Percentiles rank a stretch among this genome's conserved stretches.
Evolutionary conservation across 139 green algal genomes (phyloP).

Genomic region (Pleodorina starrii): DNA sequence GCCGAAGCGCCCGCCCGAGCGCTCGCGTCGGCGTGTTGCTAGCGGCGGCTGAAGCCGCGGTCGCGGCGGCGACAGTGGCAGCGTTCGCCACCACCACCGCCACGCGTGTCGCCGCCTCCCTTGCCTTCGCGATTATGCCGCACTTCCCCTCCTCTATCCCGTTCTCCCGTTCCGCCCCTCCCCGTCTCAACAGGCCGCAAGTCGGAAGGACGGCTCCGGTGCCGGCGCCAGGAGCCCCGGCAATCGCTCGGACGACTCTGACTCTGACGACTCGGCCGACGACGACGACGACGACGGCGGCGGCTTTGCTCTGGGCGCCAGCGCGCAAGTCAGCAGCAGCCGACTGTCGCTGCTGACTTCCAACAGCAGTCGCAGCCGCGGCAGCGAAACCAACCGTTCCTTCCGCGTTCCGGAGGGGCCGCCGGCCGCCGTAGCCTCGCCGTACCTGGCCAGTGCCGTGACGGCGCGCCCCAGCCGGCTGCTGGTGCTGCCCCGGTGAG

Average conservation of each 20-base stretch:
- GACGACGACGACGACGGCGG: not conserved
- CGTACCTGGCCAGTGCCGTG: not conserved
- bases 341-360: not conserved
- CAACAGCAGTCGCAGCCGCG: not conserved
- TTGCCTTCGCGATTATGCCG: no score
- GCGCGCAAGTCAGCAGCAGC: not conserved
- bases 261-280: not conserved
- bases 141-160: no score
- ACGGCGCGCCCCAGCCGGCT: not conserved
- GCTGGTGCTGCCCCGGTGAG: constrained; percentile 18
- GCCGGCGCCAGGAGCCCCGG: not conserved
- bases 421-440: not conserved
- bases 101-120: no score
- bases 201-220: no score
- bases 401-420: no score
- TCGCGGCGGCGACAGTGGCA: not conserved
- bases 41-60: no score
- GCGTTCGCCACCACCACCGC: no score
- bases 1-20: no score
- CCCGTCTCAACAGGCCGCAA: no score
- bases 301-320: not conserved
- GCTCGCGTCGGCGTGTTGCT: no score
- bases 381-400: no score
- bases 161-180: no score
- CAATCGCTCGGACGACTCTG: not conserved